Evolutionary conservation across 1,284 basidiomycete genomes (phyloP).

Genomic region (Mycosarcoma mackinlayi): DNA sequence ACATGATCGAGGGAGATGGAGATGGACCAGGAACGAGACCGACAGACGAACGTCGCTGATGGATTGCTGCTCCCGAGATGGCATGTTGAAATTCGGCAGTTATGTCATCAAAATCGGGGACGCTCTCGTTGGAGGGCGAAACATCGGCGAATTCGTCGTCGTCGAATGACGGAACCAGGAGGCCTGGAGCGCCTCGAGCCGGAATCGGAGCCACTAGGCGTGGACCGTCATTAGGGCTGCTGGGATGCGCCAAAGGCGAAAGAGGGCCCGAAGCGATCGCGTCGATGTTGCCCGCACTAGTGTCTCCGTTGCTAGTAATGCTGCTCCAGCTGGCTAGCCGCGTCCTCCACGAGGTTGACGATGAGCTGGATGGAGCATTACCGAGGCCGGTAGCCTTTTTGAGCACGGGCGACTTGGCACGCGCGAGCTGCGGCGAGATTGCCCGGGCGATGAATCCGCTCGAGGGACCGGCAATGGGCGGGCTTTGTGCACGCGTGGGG

Average conservation of each 20-base stretch:
- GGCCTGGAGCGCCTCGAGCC: conserved; percentile 21
- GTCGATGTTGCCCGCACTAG: conserved; percentile 5
- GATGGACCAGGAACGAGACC: background rate
- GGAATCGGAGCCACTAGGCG: conserved; percentile 30
- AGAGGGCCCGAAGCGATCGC: conserved; percentile 10
- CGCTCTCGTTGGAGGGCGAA: conserved; percentile 24
- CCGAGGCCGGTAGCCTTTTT: conserved; percentile 10
- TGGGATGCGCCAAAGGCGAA: background rate
- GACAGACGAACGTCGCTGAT: conserved; percentile 1
- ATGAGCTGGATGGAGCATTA: conserved; percentile 4
- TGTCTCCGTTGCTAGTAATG: background rate
- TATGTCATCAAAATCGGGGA: conserved; percentile 31
- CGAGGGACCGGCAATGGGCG: conserved; percentile 19
- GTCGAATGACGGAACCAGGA: conserved; percentile 8
- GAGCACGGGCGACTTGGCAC: conserved; percentile 24
- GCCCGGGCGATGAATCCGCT: conserved; percentile 27
- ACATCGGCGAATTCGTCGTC: conserved; percentile 16
- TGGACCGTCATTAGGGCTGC: conserved; percentile 6
- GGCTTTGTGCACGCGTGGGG: conserved; percentile 29
- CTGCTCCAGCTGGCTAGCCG: conserved; percentile 34
- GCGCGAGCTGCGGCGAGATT: conserved; percentile 29
- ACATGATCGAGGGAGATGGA: background rate
- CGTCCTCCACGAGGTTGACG: conserved; percentile 26
- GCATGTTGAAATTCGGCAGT: conserved; percentile 32
- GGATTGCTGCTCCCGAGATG: conserved; percentile 15